Evolutionary conservation across 2,329 filamentous ascomycete species (phyloP), one percentile per base, ranked within the genome.

Genomic region (Pezizomycotina sp.): DNA sequence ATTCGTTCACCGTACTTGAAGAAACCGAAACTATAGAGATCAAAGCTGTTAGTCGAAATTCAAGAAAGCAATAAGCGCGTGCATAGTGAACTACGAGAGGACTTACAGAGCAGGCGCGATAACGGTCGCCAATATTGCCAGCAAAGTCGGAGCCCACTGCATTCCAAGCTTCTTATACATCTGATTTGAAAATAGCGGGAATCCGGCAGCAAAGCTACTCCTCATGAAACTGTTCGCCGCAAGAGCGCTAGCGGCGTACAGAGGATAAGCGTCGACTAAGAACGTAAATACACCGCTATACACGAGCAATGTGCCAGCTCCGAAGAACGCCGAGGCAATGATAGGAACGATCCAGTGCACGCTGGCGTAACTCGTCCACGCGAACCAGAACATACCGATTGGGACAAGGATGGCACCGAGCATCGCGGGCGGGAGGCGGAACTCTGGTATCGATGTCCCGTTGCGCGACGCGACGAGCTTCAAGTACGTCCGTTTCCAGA

Each of bases 241-340:
- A 56, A 92, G 64, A 3, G 82, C 81, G 39, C 68, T 74, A 29
- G 78, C 78, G 16, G 77, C 77, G 54, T 79, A 82, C 16, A 71
- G 57, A 35, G 77, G 75, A 56, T 84, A 84, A 14, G 77, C 75
- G 51, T 75, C 70, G 7, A 86, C 81, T 46, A 91, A 62, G 59
- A 91, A 92, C 8, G 82, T 91, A 57, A 92, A 92, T 47, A 91
- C 71, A 34, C 82, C 81, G 38, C 71, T 75, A 58, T 81, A 93
- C 19, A 77, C 71, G 39, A 91, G 68, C 42, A 92, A 68, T 35
- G 71, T 75, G 34, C 69, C 78, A 54, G 65, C 61, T 38, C 74
- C 77, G 58, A 83, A 84, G 27, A 84, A 61, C 26, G 56, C 64
- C 18, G 72, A 77, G 13, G 74, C 78, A 57, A 84, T 74, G 47